Base-by-base conservation (phyloP, 2,329 filamentous ascomycete genomes). In the Monilinia polystroma region DNA sequence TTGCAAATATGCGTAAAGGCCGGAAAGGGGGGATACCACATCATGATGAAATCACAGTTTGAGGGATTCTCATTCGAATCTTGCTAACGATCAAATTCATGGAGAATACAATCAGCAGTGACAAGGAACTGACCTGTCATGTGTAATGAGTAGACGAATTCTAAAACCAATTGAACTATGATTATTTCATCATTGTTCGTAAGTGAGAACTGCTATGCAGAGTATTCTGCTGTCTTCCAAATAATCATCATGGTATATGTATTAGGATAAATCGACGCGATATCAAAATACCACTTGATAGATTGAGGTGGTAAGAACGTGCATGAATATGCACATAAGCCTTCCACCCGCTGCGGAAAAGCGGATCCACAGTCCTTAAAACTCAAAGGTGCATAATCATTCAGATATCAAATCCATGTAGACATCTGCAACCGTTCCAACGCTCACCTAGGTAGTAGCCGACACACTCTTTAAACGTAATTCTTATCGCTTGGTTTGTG, bases 251-350 rank as follows among this genome's bases (percentile, higher is more conserved):
- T n/a, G 5, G 45, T 20, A 49, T n/a, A 49, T n/a, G 45, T n/a
- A 23, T n/a, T 49, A 20, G 45, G 10, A 49, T 49, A 49, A n/a
- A 49, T 18, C 23, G 45, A 49, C 45, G 20, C n/a, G 2, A 23
- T 49, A 49, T 49, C 10, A 3, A 20, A 20, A 47, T n/a, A 23
- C 3, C 45, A n/a, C 20, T 49, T 49, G 45, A 49, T 2, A 23
- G 20, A n/a, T 2, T 49, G 20, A 49, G 18, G 6, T 10, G 18
- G 45, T 11, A 20, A 49, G 6, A 18, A 49, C 20, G n/a, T 49
- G 45, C 45, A 82, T 79, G 0, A 79, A 78, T 0, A 82, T 80
- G 81, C 79, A 14, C 78, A 77, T 7, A 16, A 43, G n/a, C n/a
- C 7, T 49, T 11, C 45, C 18, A 49, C 20, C 45, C 20, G 45